Base-by-base conservation (phyloP, 192 early-diverging fungal species). In the Physocladia obscura region DNA sequence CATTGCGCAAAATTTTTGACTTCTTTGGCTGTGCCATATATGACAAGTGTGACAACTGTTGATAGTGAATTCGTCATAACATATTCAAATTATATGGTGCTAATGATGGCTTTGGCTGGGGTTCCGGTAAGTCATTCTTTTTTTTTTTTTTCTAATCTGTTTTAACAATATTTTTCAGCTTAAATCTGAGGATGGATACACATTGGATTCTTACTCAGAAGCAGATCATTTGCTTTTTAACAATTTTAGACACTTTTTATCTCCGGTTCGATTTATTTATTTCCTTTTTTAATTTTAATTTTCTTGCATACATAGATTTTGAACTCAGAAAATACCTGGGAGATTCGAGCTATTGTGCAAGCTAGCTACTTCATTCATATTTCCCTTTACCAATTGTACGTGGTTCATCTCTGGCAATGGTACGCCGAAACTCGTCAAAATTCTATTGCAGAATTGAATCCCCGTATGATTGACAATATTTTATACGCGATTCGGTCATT, bases 1-100 rank as follows among this genome's bases (percentile, higher is more conserved):
- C 81, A 83, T 44, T 71, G 67, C 35, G 79, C 81, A 8, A 83
- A 83, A 60, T 79, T 79, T 40, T 59, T 83, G 49, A 55, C 62
- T n/a, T 40, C 39, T 2, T 49, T 82, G 24, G 80, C 77, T 1
- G 59, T 78, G 3, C 80, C 80, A 5, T 74, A 62, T 13, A 78
- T 83, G 59, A 73, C 62, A 17, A 70, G 64, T 34, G 65, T 72
- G 4, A 69, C 50, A 4, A 59, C 59, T 1, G 76, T 80, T 13
- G 76, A 77, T 57, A 63, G 30, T 8, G 77, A 77, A 34, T 76
- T 72, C 71, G 68, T 76, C 0, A 62, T 75, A 24, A 72, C 74
- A 2, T 83, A 77, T 71, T 54, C 55, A 4, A 62, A 62, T 30
- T 78, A 77, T 56, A 49, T 71, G 57, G 62, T 74, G 0, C 50